Percentiles rank a stretch among this genome's conserved stretches.
Conservation (phyloP, 2,329 filamentous ascomycete species). For the Botrytis pseudocinerea region DNA sequence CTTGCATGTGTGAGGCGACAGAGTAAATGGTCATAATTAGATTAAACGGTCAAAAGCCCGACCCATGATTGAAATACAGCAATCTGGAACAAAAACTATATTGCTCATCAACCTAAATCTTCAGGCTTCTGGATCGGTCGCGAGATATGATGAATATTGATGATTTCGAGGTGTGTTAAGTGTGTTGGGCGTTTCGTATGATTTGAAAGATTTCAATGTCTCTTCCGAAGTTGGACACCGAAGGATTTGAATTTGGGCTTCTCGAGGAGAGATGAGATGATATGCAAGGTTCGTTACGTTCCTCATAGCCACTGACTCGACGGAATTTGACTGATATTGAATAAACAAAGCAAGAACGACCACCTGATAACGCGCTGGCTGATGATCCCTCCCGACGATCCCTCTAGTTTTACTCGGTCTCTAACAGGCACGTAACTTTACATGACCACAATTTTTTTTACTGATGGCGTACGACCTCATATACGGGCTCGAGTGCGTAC, state of each 20-base stretch:
- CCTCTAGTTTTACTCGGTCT: not conserved
- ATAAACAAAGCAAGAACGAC: not conserved
- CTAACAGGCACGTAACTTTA: slow-evolving; percentile 2
- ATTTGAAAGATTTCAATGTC: not conserved
- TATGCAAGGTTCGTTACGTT: not conserved
- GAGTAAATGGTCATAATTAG: not conserved
- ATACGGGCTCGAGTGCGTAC: not conserved
- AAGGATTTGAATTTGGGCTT: not conserved
- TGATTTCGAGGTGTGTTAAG: slow-evolving; percentile 3
- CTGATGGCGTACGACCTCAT: not conserved
- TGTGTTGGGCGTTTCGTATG: not conserved
- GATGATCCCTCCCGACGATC: not conserved
- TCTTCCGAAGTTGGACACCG: not conserved
- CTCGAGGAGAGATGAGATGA: not conserved
- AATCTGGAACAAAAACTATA: too few relatives aligned
- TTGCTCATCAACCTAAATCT: not conserved
- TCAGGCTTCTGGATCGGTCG: not conserved
- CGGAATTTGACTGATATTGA: not conserved
- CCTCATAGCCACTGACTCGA: not conserved
- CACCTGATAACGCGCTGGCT: not conserved
- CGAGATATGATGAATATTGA: not conserved
- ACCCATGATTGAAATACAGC: not conserved
- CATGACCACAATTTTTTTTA: not conserved
- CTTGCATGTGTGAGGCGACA: not conserved
- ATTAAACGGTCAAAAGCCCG: not conserved